phyloP scores from a whole-genome alignment of 2,329 filamentous ascomycete genomes.

The Nemania diffusa region DNA sequence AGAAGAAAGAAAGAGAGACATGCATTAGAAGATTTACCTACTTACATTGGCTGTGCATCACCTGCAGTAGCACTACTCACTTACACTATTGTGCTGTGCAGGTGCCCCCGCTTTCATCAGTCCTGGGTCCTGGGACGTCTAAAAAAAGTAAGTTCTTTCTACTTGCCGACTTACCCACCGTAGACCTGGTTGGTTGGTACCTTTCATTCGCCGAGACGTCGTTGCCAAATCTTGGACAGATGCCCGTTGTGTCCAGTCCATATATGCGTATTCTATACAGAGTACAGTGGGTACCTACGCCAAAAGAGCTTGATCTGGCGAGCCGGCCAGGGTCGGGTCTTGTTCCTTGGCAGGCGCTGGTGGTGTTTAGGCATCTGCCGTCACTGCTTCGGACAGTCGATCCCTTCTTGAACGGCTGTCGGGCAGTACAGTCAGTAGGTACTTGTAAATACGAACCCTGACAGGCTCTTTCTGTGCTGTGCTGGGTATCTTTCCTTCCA shows the following conservation, averaged over 20 bases:
- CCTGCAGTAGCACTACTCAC: constrained; percentile 9
- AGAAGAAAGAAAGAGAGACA: background rate
- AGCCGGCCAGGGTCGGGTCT: background rate
- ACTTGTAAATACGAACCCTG: constrained; percentile 3
- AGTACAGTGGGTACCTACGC: too few relatives aligned
- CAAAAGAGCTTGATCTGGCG: background rate
- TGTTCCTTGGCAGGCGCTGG: background rate
- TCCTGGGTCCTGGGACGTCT: constrained; percentile 30
- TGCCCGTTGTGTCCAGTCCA: constrained; percentile 10
- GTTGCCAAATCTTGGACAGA: constrained; percentile 27
- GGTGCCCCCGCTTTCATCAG: constrained; percentile 36
- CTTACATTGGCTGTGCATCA: constrained; percentile 30
- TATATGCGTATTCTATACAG: background rate
- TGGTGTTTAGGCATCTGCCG: constrained; percentile 2
- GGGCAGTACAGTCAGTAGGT: background rate
- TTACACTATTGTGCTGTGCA: constrained; percentile 35
- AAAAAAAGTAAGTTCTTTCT: constrained; percentile 42
- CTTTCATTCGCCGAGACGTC: constrained; percentile 39
- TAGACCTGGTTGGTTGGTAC: constrained; percentile 30
- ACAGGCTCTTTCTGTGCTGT: background rate
- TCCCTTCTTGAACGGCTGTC: background rate
- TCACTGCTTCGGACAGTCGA: background rate
- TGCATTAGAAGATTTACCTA: background rate
- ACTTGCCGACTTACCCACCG: background rate
- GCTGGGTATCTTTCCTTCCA: background rate